Evolutionary conservation across 2,329 filamentous ascomycete species (phyloP), one percentile per base, ranked within the genome.

Genomic region (Talaromyces atroroseus): DNA sequence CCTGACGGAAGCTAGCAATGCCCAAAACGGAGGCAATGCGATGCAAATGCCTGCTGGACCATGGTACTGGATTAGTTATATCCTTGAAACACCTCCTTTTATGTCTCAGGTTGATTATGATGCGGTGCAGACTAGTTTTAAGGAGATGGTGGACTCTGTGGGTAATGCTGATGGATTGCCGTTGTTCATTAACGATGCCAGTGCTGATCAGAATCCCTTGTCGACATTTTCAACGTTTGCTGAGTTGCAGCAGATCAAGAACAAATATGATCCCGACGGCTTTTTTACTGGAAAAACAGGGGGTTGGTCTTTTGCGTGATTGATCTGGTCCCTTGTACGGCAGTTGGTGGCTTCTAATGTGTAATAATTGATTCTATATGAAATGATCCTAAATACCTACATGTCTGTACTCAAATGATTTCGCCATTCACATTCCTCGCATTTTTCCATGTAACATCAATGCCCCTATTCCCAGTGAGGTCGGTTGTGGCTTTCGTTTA

Each of bases 191-290:
- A 68, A 68, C 52, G 66, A 68, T 62, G 66, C 66, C 70, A 79
- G 20, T 36, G 21, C 52, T 23, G 66, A 68, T 48, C 65, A 68
- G 53, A 57, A 65, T 16, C 64, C 66, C 3, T 44, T 67, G 48
- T 56, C 63, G 18, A 63, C 65, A 18, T 68, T 68, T 52, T 62
- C 70, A 12, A 68, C 64, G 20, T 74, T 71, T 47, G 38, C 58
- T 7, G 65, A 64, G 57, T 58, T 77, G 52, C 63, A 66, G 49
- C 60, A 62, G 52, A 65, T 76, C 29, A 76, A 77, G 68, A 65
- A 65, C 58, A 65, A 67, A 59, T 68, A 74, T 42, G 74, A 77
- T 54, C 73, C 74, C 0, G 63, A 72, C 49, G 59, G 60, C 24
- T 66, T 67, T 54, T 66, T 67, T 51, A 61, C 51, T n/a, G 58